These are phyloP conservation scores for Gracilariopsis chorda DNA, from an alignment of 23 red algal genomes.

Conservation along the genomic window DNA sequence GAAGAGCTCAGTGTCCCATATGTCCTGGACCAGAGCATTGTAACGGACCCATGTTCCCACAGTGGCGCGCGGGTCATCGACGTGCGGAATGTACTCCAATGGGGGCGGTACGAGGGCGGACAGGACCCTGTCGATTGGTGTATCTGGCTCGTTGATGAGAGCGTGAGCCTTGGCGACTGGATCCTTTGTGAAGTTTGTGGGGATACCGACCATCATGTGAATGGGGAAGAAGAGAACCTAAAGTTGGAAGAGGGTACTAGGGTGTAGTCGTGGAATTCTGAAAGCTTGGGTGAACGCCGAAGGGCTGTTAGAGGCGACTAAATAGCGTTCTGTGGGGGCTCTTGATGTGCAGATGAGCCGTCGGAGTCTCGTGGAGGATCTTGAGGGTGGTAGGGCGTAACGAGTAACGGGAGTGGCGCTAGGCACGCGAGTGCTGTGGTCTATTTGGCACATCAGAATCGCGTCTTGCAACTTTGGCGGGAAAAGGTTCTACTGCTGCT, in stretches of 20 bases:
- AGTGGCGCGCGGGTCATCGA: not conserved
- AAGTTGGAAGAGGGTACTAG: not conserved
- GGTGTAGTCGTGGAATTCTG: not conserved
- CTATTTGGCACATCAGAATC: no score
- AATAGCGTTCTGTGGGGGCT: no score
- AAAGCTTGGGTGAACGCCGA: not conserved
- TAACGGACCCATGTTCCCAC: constrained; percentile 50
- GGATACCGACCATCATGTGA: constrained; percentile 40
- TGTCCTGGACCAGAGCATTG: constrained; percentile 64
- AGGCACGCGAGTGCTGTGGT: no score
- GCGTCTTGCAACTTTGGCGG: no score
- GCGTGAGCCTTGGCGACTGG: constrained; percentile 26
- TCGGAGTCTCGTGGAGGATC: no score
- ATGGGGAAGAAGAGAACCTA: no score
- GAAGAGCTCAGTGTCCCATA: constrained; percentile 62
- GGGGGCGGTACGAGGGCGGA: constrained; percentile 5
- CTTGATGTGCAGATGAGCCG: no score
- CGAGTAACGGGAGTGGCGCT: no score
- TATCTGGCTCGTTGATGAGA: constrained; percentile 21
- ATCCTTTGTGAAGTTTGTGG: not conserved
- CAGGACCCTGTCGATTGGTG: constrained; percentile 4
- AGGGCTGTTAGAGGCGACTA: not conserved
- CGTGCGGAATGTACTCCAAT: constrained; percentile 6
- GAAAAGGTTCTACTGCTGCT: no score
- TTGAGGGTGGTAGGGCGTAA: no score